Base-by-base conservation (phyloP, 2,329 filamentous ascomycete genomes). In the Arthrobotrys sphaeroides region DNA sequence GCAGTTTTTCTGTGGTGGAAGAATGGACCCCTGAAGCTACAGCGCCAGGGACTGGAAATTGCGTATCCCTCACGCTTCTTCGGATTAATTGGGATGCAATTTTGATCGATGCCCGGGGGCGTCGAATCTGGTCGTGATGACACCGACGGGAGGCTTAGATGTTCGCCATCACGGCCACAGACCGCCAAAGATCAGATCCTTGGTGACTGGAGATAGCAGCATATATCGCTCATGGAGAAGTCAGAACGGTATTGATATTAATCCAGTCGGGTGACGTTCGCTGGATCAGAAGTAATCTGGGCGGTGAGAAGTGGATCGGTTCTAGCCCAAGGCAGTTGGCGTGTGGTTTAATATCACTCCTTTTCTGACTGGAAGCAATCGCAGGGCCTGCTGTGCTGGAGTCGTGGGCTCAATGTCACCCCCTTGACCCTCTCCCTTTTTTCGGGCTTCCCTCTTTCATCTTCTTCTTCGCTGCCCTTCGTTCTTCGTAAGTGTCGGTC, bases 11-110 rank as follows among this genome's bases (percentile, higher is more conserved):
- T 60, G 60, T 26, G 28, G 61, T 65, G 61, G 61, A 65, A 65
- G 61, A 65, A 65, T 65, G 61, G 43, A 38, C 61, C 61, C 61
- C 61, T 65, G 61, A 65, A 45, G 36, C 59, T 62, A 43, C 24
- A 60, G 26, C 38, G 55, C 18, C 22, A 36, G 36, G 61, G 61
- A 40, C 18, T 40, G 38, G 61, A 65, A 65, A 65, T 65, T 65
- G 36, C 61, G 31, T 65, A 22, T 47, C 61, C 61, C 43, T 53
- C 60, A 45, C 31, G 38, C 57, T 31, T 42, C 38, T 22, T 49
- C 59, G 59, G 59, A 62, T 47, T 62, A 62, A 62, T 62, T 62
- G 42, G 42, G 55, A 60, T 18, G 55, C 36, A 45, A 60, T 28
- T 60, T 45, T 47, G 59, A 47, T 45, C n/a, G 42, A 38, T 62